A percentile compares a stretch with the other conserved stretches of the same genome.
Evolutionary conservation across 108 stramenopile genomes (phyloP).

Genomic region (Nitzschia palea): DNA sequence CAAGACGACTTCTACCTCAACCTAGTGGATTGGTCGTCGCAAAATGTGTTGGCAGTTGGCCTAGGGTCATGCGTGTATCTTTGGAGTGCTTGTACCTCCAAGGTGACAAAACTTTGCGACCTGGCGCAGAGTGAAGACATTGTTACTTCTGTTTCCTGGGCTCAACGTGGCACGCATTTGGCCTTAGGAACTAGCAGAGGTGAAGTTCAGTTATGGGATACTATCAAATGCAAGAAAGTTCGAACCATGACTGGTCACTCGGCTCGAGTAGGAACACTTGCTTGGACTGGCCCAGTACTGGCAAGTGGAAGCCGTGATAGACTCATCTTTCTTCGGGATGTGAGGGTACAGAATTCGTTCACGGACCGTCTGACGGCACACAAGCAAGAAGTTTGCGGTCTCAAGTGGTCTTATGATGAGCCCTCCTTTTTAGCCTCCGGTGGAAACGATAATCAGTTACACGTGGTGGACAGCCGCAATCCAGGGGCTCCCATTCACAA

Average conservation of each 20-base stretch:
- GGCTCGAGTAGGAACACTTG: constrained; percentile 89
- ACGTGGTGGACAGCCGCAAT: constrained; percentile 92
- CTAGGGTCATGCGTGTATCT: constrained; percentile 92
- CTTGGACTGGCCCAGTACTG: constrained; percentile 85
- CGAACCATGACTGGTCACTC: constrained; percentile 87
- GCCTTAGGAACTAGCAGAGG: constrained; percentile 91
- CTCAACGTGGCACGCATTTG: constrained; percentile 87
- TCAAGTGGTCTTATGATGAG: constrained; percentile 95
- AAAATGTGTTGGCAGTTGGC: constrained; percentile 98
- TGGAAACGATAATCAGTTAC: constrained; percentile 98
- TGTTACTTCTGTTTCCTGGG: constrained; percentile 95
- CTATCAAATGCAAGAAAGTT: constrained; percentile 74
- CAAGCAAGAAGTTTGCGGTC: constrained; percentile 97
- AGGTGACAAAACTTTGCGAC: constrained; percentile 92
- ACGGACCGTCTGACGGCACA: constrained; percentile 78
- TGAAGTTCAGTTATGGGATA: constrained; percentile 93
- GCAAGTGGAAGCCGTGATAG: constrained; percentile 95
- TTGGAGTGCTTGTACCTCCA: constrained; percentile 91
- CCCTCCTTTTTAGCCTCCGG: constrained; percentile 89
- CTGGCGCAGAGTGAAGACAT: constrained; percentile 53
- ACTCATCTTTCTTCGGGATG: constrained; percentile 88
- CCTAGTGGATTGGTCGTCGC: constrained; percentile 95
- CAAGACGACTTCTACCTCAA: constrained; percentile 99
- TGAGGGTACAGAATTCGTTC: constrained; percentile 66
- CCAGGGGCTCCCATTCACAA: constrained; percentile 57